phyloP scores from a whole-genome alignment of 2,329 filamentous ascomycete genomes.

The Colletotrichum kahawae region DNA sequence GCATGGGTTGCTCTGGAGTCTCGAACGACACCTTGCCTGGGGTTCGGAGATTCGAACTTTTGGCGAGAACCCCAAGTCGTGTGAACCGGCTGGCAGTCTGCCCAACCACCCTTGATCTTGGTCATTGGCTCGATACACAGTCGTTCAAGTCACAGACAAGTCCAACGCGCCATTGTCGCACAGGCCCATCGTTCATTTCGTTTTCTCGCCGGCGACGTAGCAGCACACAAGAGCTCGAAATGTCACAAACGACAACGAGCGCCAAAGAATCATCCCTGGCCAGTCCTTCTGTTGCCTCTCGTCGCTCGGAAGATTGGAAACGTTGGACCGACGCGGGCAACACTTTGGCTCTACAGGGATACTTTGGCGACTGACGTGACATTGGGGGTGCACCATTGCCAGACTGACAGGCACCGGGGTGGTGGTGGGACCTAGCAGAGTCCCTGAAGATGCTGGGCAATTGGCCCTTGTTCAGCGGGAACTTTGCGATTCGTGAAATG shows the following conservation, averaged over 20 bases:
- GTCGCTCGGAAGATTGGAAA: slow-evolving; percentile 12
- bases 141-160: neutral
- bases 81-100: neutral
- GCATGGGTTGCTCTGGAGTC: slow-evolving; percentile 6
- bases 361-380: slow-evolving; percentile 13
- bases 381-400: slow-evolving; percentile 11
- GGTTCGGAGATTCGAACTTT: slow-evolving; percentile 17
- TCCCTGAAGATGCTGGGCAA: neutral
- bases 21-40: neutral
- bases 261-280: neutral
- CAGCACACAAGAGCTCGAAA: neutral
- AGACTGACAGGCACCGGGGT: slow-evolving; percentile 10
- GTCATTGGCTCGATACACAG: neutral
- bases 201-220: neutral
- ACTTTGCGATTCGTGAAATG: slow-evolving; percentile 16
- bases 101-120: neutral
- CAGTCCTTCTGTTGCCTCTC: neutral
- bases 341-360: neutral
- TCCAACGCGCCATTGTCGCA: neutral
- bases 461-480: slow-evolving; percentile 13
- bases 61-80: neutral
- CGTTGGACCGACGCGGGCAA: neutral
- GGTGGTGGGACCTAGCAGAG: neutral
- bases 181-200: slow-evolving; percentile 3
- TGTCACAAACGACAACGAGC: neutral